A percentile compares a stretch with the other conserved stretches of the same genome.
These are phyloP conservation scores for Coemansia sp. DNA, from an alignment of 192 early-diverging fungal species.

Conservation along the genomic window DNA sequence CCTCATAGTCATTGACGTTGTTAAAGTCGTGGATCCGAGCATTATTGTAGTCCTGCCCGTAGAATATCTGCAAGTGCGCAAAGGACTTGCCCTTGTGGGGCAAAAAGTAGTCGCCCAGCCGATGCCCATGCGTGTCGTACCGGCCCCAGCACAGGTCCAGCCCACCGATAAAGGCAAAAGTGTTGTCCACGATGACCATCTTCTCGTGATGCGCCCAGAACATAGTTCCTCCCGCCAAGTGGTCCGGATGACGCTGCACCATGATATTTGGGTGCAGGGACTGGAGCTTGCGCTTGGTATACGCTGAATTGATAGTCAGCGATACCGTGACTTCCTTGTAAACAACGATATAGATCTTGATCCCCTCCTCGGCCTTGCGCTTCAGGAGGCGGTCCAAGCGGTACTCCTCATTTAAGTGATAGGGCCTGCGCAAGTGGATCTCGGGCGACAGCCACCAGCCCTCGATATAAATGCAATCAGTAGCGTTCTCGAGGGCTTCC, in stretches of 20 bases:
- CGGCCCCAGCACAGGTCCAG: slow-evolving; percentile 86
- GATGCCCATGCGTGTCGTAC: slow-evolving; percentile 79
- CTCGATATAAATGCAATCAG: slow-evolving; percentile 67
- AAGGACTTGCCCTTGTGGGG: slow-evolving; percentile 48
- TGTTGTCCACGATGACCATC: slow-evolving; percentile 76
- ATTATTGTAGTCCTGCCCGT: slow-evolving; percentile 85
- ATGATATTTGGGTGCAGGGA: slow-evolving; percentile 72
- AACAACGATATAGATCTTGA: slow-evolving; percentile 79
- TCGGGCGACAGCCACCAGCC: slow-evolving; percentile 94
- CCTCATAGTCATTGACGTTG: slow-evolving; percentile 56
- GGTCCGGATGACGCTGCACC: slow-evolving; percentile 85
- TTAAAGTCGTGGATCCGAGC: slow-evolving; percentile 78
- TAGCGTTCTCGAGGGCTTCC: slow-evolving; percentile 69
- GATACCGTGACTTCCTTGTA: slow-evolving; percentile 82
- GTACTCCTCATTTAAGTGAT: slow-evolving; percentile 70
- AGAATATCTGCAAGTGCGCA: slow-evolving; percentile 53
- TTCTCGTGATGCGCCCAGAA: slow-evolving; percentile 90
- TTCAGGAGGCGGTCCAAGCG: slow-evolving; percentile 77
- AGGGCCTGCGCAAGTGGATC: slow-evolving; percentile 77
- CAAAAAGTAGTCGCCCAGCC: slow-evolving; percentile 66
- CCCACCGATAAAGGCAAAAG: slow-evolving; percentile 82
- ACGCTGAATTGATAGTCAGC: slow-evolving; percentile 67
- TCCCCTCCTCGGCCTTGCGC: slow-evolving; percentile 78
- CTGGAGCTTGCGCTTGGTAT: slow-evolving; percentile 72
- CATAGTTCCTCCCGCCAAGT: slow-evolving; percentile 65